Evolutionary conservation across 2,329 filamentous ascomycete genomes (phyloP).

Genomic region (Davidsoniella virescens): DNA sequence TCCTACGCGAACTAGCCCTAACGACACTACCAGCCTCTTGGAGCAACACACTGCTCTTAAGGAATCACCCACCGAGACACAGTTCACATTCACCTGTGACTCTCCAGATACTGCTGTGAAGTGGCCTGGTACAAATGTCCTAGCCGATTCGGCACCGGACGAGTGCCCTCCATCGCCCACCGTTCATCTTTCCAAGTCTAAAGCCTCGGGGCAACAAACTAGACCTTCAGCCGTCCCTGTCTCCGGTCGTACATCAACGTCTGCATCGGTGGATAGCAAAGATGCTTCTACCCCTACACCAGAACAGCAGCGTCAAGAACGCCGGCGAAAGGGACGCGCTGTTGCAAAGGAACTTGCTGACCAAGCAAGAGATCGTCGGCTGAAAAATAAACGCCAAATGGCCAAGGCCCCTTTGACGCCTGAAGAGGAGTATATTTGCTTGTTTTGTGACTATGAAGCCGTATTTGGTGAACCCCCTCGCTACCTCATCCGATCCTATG

Average conservation of each 20-base stretch:
- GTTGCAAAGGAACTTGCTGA: slow-evolving; percentile 54
- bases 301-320: slow-evolving; percentile 15
- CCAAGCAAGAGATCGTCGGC: slow-evolving; percentile 62
- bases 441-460: slow-evolving; percentile 94
- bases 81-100: slow-evolving; percentile 94
- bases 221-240: background rate
- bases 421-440: slow-evolving; percentile 85
- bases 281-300: slow-evolving; percentile 5
- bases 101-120: slow-evolving; percentile 69
- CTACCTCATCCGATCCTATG: slow-evolving; percentile 78
- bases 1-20: slow-evolving; percentile 25
- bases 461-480: slow-evolving; percentile 82
- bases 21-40: slow-evolving; percentile 65
- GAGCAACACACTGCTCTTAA: slow-evolving; percentile 49
- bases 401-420: slow-evolving; percentile 42
- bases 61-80: slow-evolving; percentile 54
- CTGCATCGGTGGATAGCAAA: background rate
- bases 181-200: too few species aligned
- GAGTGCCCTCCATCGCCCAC: slow-evolving; percentile 12
- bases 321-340: slow-evolving; percentile 46
- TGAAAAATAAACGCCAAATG: slow-evolving; percentile 62
- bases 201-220: background rate
- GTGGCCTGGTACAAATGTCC: slow-evolving; percentile 36
- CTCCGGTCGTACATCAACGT: background rate
- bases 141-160: slow-evolving; percentile 16